These are phyloP conservation scores for Phellopilus nigrolimitatus DNA, from an alignment of 1,284 basidiomycete species.

Conservation along the genomic window DNA sequence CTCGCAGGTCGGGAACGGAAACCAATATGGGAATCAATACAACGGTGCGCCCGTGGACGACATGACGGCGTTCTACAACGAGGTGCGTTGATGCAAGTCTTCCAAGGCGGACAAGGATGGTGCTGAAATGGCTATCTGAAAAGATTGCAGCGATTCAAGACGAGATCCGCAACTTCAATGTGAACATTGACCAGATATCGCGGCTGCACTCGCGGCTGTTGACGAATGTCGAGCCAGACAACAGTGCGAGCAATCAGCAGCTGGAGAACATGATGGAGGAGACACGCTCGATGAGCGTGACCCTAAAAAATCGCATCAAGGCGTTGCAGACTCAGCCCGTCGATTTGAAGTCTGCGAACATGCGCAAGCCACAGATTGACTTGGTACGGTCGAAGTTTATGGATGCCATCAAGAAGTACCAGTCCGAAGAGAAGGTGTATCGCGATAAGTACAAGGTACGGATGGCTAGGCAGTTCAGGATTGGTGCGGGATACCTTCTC, in stretches of 20 bases:
- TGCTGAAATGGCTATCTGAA: neutral
- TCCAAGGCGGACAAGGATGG: neutral
- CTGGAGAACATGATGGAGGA: slow-evolving; percentile 74
- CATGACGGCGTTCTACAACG: slow-evolving; percentile 71
- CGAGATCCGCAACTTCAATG: slow-evolving; percentile 60
- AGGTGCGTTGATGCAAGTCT: slow-evolving; percentile 42
- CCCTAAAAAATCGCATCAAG: slow-evolving; percentile 77
- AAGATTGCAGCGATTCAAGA: slow-evolving; percentile 50
- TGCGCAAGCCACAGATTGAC: slow-evolving; percentile 46
- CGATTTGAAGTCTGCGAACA: slow-evolving; percentile 44
- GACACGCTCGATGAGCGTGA: slow-evolving; percentile 70
- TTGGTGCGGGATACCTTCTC: slow-evolving; percentile 47
- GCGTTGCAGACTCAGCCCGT: slow-evolving; percentile 69
- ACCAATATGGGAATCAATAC: slow-evolving; percentile 50
- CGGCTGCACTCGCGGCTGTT: slow-evolving; percentile 73
- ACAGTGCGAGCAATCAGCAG: slow-evolving; percentile 58
- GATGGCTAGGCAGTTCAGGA: slow-evolving; percentile 95
- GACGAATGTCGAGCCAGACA: slow-evolving; percentile 72
- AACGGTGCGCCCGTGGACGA: slow-evolving; percentile 37
- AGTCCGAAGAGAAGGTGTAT: slow-evolving; percentile 90
- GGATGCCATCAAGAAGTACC: slow-evolving; percentile 82
- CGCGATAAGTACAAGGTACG: slow-evolving; percentile 92
- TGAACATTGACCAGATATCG: slow-evolving; percentile 63
- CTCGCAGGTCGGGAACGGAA: slow-evolving; percentile 56
- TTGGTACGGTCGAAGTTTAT: slow-evolving; percentile 79